Evolutionary conservation across 2,329 filamentous ascomycete genomes (phyloP), one percentile per base, ranked within the genome.

Genomic region (Leptographium radiaticola): DNA sequence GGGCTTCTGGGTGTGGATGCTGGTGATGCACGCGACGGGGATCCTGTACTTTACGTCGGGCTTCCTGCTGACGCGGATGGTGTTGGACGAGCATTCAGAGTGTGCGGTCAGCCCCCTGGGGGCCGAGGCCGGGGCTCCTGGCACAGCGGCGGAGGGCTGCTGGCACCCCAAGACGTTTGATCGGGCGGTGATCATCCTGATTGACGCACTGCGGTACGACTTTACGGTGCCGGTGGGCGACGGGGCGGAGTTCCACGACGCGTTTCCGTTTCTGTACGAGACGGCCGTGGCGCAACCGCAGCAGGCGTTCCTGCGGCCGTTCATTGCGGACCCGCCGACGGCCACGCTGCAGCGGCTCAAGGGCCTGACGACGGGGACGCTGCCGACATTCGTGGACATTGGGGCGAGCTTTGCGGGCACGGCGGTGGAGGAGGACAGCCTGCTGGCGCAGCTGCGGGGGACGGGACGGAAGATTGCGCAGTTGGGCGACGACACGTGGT

Each of bases 401-500:
- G 93, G 93, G 0, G 95, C 88, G 58, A 98, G 91, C 68, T 98
- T 98, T 68, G 89, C 89, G 0, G 93, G 93, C 2, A 95, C 87
- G 4, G 88, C 88, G 7, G 96, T 98, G 61, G 90, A 96, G 55
- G 93, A 98, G 72, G 93, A 98, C 66, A 74, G 94, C 71, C 60
- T 84, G 70, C 63, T 86, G 70, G 70, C 83, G 76, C 68, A 95
- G 68, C 66, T 86, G 72, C 66, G 75, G 67, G 65, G 85, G 71
- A 69, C 81, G 70, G 64, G 79, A 67, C 71, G 89, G 74, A 87
- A 79, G 59, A 80, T 98, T 60, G 93, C 90, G 7, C 94, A 98
- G 63, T 73, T 98, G 40, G 93, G 93, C n/a, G 93, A 98, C 66
- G 91, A 98, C 69, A 98, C 93, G 6, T 98, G 93, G 93, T 87